Base-by-base conservation (phyloP, 2,329 filamentous ascomycete genomes). In the Diaporthe eres region DNA sequence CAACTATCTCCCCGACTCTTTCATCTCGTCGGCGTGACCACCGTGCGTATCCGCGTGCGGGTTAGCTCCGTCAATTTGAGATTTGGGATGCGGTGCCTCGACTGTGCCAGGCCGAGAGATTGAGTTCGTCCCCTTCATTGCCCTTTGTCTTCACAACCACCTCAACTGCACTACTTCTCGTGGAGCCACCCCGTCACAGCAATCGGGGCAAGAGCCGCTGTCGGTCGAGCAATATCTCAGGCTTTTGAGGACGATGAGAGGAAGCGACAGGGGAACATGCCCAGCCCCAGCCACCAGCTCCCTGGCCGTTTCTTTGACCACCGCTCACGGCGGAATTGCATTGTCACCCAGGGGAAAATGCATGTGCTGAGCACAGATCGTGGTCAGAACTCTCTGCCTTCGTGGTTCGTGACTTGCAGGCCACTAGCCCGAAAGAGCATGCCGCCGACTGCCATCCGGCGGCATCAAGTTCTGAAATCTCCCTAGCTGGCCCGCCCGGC, bases 21-120 rank as follows among this genome's bases (percentile, higher is more conserved):
- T 73, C 71, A 44, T 73, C 57, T 72, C 34, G 34, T 65, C 58
- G 57, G 34, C 57, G 57, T 28, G 47, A 49, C 57, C 47, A 61
- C 71, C 71, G 58, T 71, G 68, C 55, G 68, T 71, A 49, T 60
- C 68, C 51, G 68, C 13, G 25, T 60, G 53, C 39, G 51, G 53
- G 31, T 31, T 71, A 60, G 51, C 51, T 49, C 53, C 28, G 39
- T 55, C 57, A 53, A 65, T 49, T 49, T 65, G 42, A 4, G 15
- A 63, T 63, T 28, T 39, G n/a, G 39, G 44, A 63, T 51, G 58
- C 10, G 15, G 31, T 39, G 13, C 44, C 44, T 72, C 37, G 44
- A 31, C 57, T n/a, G 44, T 39, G 55, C 39, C 31, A 49, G 55
- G 42, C 70, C 47, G 28, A 19, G 63, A 68, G 49, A 70, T 42